Percentiles rank a stretch among this genome's conserved stretches.
Evolutionary conservation across 108 stramenopile species (phyloP).

Genomic region (Cyclostephanos invisitatus): DNA sequence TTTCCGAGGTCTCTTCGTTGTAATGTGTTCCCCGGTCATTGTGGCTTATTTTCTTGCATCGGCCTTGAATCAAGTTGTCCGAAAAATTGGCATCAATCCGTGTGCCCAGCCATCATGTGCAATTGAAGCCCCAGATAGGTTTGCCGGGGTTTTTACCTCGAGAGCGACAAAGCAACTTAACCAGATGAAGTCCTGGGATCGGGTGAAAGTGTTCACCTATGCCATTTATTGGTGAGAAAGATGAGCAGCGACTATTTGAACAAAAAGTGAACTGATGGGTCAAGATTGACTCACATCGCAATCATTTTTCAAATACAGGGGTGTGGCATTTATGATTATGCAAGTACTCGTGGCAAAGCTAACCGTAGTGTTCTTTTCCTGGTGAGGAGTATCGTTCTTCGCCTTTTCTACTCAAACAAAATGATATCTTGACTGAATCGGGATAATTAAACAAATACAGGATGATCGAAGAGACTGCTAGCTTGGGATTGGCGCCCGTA

Average conservation of each 20-base stretch:
- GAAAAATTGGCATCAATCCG: conserved; percentile 39
- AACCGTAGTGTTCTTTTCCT: conserved; percentile 58
- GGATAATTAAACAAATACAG: conserved; percentile 6
- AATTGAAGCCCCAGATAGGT: conserved; percentile 7
- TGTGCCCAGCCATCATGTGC: conserved; percentile 35
- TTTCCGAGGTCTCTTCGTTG: conserved; percentile 44
- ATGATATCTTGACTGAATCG: conserved; percentile 2
- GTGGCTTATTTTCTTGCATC: conserved; percentile 44
- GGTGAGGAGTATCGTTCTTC: conserved; percentile 3
- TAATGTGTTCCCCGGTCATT: conserved; percentile 46
- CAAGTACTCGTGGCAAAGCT: conserved; percentile 54
- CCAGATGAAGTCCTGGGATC: conserved; percentile 51
- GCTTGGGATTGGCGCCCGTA: conserved; percentile 41
- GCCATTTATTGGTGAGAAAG: conserved; percentile 44
- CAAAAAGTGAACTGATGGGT: too few species aligned
- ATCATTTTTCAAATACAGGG: background rate
- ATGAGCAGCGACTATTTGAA: too few species aligned
- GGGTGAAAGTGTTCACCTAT: conserved; percentile 46
- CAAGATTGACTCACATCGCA: too few species aligned
- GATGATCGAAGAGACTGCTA: conserved; percentile 51
- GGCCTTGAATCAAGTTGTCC: conserved; percentile 51
- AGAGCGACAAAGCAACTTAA: conserved; percentile 40
- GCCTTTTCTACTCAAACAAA: background rate
- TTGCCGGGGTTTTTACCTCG: conserved; percentile 28
- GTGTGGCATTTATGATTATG: conserved; percentile 54